phyloP scores from a whole-genome alignment of 441 rosid genomes.

The Gossypium gossypioides region DNA sequence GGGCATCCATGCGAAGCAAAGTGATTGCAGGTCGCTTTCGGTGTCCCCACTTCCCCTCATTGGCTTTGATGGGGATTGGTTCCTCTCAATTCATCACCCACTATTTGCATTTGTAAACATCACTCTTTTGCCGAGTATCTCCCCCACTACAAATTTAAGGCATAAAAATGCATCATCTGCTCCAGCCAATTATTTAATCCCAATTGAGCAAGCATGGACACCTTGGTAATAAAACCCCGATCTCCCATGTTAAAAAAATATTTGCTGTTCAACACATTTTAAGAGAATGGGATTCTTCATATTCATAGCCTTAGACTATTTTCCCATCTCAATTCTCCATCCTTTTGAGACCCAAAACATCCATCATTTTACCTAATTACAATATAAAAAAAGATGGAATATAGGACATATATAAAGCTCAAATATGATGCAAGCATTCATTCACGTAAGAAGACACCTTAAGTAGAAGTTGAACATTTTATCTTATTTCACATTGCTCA shows the following conservation, averaged over 20 bases:
- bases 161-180: neutral
- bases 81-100: neutral
- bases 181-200: neutral
- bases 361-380: neutral
- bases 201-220: no score
- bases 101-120: neutral
- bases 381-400: neutral
- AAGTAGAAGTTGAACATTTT: neutral
- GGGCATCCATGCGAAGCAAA: constrained; percentile 14
- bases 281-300: no score
- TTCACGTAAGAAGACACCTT: neutral
- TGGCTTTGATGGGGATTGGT: neutral
- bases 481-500: neutral
- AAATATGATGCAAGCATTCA: neutral
- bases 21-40: neutral
- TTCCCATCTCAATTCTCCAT: no score
- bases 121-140: neutral
- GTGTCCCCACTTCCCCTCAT: neutral
- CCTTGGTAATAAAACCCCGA: no score
- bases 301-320: no score
- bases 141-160: neutral
- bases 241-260: no score
- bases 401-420: neutral
- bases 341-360: no score
- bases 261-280: no score